phyloP scores from a whole-genome alignment of 768 basidiomycete species.

The Coprinellus micaceus region DNA sequence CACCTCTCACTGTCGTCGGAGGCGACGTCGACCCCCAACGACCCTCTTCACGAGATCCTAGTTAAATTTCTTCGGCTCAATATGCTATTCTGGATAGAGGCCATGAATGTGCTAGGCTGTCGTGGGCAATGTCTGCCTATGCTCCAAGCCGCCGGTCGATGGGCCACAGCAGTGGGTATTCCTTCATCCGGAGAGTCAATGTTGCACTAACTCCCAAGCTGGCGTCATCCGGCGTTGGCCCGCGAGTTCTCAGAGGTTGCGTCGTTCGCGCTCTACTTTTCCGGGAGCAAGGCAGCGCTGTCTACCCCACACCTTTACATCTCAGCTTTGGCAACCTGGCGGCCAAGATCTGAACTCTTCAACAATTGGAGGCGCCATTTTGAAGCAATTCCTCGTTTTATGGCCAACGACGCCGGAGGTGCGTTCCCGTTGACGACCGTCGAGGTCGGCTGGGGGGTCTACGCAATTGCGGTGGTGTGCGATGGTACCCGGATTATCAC shows the following conservation, averaged over 20 bases:
- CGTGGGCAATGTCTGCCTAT: constrained; percentile 14
- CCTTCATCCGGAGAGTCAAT: too few relatives aligned
- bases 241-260: neutral
- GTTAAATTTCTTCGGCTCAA: constrained; percentile 10
- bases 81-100: constrained; percentile 25
- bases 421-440: neutral
- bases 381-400: neutral
- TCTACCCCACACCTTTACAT: constrained; percentile 6
- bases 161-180: too few relatives aligned
- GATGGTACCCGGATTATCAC: neutral
- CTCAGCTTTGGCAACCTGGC: constrained; percentile 2
- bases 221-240: too few relatives aligned
- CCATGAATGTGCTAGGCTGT: constrained; percentile 23
- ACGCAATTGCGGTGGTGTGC: neutral
- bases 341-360: neutral
- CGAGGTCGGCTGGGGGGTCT: neutral
- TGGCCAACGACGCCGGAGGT: neutral
- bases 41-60: neutral
- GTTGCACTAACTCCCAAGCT: too few relatives aligned
- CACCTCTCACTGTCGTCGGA: constrained; percentile 5
- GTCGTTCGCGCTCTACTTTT: constrained; percentile 4
- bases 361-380: neutral
- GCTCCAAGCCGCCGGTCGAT: constrained; percentile 13
- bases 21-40: neutral
- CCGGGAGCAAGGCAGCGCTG: neutral